Conservation (phyloP, 2,329 filamentous ascomycete genomes). For the Simplicillium aogashimaense region DNA sequence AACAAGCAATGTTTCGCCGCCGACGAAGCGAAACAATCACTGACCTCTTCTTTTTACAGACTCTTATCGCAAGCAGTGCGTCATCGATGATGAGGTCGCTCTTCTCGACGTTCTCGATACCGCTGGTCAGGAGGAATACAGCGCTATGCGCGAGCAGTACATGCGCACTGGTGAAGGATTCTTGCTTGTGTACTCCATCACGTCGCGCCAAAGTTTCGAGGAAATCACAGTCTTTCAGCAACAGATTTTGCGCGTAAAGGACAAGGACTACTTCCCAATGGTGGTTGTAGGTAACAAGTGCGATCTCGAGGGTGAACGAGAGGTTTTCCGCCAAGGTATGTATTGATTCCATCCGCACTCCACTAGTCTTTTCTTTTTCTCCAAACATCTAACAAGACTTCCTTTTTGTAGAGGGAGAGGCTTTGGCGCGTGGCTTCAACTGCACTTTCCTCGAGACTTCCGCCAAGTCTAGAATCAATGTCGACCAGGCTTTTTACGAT, state of each 20-base stretch:
- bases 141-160: conserved; percentile 98
- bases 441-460: conserved; percentile 99
- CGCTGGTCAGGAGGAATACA: conserved; percentile 97
- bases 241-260: conserved; percentile 96
- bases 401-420: conserved; percentile 72
- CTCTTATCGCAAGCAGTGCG: conserved; percentile 99
- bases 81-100: conserved; percentile 96
- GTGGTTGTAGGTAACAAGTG: conserved; percentile 99
- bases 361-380: background rate
- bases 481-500: conserved; percentile 97
- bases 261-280: conserved; percentile 99
- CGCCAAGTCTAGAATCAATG: conserved; percentile 94
- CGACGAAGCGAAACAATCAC: too few relatives aligned
- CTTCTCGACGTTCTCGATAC: conserved; percentile 97
- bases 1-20: too few relatives aligned
- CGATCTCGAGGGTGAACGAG: conserved; percentile 87
- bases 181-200: conserved; percentile 96
- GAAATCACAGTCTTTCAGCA: conserved; percentile 98
- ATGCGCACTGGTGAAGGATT: conserved; percentile 99
- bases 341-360: conserved; percentile 9
- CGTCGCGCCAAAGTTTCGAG: conserved; percentile 91
- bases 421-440: conserved; percentile 74
- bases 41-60: conserved; percentile 42
- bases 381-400: conserved; percentile 6
- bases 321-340: conserved; percentile 85